phyloP scores from a whole-genome alignment of 2,329 filamentous ascomycete species.

The Aspergillus fumigatiaffinis region DNA sequence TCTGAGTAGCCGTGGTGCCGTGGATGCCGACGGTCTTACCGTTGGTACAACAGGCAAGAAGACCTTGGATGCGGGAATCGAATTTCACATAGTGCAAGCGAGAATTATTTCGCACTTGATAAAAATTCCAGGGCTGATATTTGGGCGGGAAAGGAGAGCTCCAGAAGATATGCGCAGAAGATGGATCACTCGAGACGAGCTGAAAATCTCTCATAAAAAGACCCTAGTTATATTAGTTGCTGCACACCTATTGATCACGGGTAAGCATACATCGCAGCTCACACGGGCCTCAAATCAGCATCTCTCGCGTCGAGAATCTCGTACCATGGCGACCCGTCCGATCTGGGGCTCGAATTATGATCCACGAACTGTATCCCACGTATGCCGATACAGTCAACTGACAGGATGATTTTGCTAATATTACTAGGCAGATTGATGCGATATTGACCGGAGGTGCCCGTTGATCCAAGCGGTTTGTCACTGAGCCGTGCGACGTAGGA shows the following conservation, averaged over 20 bases:
- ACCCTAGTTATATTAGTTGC: no score
- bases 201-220: no score
- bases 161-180: no score
- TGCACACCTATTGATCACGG: neutral
- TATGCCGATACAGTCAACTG: conserved; percentile 6
- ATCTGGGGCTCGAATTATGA: neutral
- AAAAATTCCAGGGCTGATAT: no score
- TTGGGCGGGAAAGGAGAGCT: no score
- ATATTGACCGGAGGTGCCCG: neutral
- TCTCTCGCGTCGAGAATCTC: conserved; percentile 7
- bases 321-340: conserved; percentile 14
- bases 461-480: neutral
- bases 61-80: no score
- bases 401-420: conserved; percentile 4
- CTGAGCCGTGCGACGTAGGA: conserved; percentile 3
- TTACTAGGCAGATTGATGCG: neutral
- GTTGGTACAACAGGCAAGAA: no score
- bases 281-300: neutral
- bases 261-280: conserved; percentile 2
- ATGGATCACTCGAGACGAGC: no score
- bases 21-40: no score
- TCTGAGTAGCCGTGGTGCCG: no score
- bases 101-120: no score
- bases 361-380: conserved; percentile 9
- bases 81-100: no score